Base-by-base conservation (phyloP, 1,284 basidiomycete species). In the Gomphus sp. region DNA sequence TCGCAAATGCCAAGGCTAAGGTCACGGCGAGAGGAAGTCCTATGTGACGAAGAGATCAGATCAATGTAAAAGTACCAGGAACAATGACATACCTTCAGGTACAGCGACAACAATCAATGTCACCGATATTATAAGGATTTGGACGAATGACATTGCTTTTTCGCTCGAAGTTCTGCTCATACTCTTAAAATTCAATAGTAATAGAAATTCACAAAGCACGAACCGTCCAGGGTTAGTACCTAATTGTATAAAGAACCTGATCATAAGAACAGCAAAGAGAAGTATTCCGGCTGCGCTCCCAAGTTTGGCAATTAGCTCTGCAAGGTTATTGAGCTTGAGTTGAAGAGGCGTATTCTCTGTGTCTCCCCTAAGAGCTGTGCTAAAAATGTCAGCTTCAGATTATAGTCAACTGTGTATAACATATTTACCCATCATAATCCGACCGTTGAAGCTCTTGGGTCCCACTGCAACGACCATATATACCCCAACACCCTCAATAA, bases 91-190 rank as follows among this genome's bases (percentile, higher is more conserved):
- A 81, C 87, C 91, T 84, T 98, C 95, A 41, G 96, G 97, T 43
- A 99, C 94, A 50, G 96, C 96, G 64, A 98, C 93, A 65, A 99
- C 97, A 51, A 99, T 82, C 59, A 99, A 75, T 16, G 96, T 98
- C 61, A 99, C 94, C 3, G 95, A 78, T 59, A 98, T 97, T 68
- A 98, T 95, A 54, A 98, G 80, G 61, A 97, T 95, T 64, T 97
- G 83, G 56, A 96, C 91, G 66, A 99, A 99, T 1, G 85, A 81
- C 65, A 97, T 87, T 45, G 92, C 96, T 67, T 97, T 96, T 70
- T 91, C 75, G 67, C 83, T 87, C 12, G 91, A 70, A 0, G 84
- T n/a, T 7, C 54, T 55, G 39, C 11, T 84, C 57, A 60, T 59
- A 25, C 63, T 50, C 58, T 31, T 31, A 9, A 58, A 45, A 39